Percentiles rank a stretch among this genome's conserved stretches.
These are phyloP conservation scores for Plasmodium gaboni DNA, from an alignment of 169 alveolate genomes.

Conservation along the genomic window DNA sequence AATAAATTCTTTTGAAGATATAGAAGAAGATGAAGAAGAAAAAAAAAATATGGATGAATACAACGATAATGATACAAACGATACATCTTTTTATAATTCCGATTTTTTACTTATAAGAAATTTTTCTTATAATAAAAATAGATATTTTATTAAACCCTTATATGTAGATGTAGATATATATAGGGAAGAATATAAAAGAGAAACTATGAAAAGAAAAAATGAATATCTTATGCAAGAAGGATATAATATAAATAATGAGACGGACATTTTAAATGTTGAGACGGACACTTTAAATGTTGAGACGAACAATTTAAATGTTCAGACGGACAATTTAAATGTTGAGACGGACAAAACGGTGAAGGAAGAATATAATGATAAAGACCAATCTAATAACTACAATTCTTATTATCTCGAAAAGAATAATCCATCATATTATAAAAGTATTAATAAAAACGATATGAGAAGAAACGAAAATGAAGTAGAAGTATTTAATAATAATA, in stretches of 20 bases:
- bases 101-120: slow-evolving; percentile 66
- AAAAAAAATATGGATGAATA: background rate
- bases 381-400: too few species aligned
- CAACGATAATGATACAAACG: background rate
- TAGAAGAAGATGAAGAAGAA: background rate
- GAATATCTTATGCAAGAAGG: background rate
- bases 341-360: too few species aligned
- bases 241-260: background rate
- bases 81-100: slow-evolving; percentile 33
- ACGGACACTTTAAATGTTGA: background rate
- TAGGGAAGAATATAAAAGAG: background rate
- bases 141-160: slow-evolving; percentile 38
- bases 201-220: background rate
- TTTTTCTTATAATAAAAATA: background rate
- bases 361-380: too few species aligned
- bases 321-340: background rate
- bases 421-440: too few species aligned
- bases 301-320: background rate
- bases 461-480: too few species aligned
- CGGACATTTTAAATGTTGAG: background rate
- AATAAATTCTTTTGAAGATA: background rate
- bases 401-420: too few species aligned
- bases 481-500: too few species aligned
- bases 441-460: too few species aligned
- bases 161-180: slow-evolving; percentile 28